Evolutionary conservation across 768 basidiomycete species (phyloP), one percentile per base, ranked within the genome.

Genomic region (Sarcodon sp.): DNA sequence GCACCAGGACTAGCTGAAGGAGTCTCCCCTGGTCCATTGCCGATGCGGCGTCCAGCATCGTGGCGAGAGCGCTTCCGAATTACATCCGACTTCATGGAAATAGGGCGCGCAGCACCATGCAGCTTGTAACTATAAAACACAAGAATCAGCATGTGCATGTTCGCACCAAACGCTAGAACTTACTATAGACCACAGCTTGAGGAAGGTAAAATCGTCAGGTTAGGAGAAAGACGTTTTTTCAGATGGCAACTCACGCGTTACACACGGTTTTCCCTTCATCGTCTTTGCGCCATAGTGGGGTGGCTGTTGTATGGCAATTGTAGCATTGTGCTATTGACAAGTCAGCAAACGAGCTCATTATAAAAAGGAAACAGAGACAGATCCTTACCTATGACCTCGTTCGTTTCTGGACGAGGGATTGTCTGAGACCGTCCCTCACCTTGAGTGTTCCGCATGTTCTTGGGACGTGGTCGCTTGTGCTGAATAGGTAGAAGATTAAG

Each of bases 221-320:
- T 37, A 44, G n/a, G 41, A 47, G 50, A 33, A n/a, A 36, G 27
- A 46, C 16, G 46, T 41, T 43, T 33, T 21, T 10, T 36, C 44
- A 32, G 43, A 39, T 31, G 18, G 43, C 39, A 27, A 77, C 83
- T 63, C 61, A 89, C 83, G 88, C 87, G 57, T 90, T 90, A 69
- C 88, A 90, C 36, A 90, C 85, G 0, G 87, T 90, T 69, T 87
- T 87, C 47, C 87, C 87, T 64, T 89, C 88, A 55, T 89, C 87
- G 55, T 90, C 88, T 64, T 90, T 90, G 53, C 87, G 75, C 87
- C 87, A 90, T 36, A 90, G 75, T 10, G 88, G 88, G 5, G 87
- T 89, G 11, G 87, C 85, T 3, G 85, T 89, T 18, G 88, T 90
- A 58, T 88, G 83, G 67, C 87, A 90, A 58, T 89, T 90, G 65